Evolutionary conservation across 2,329 filamentous ascomycete genomes (phyloP), one percentile per base, ranked within the genome.

Genomic region (Graphilbum ipis-grandicollis): DNA sequence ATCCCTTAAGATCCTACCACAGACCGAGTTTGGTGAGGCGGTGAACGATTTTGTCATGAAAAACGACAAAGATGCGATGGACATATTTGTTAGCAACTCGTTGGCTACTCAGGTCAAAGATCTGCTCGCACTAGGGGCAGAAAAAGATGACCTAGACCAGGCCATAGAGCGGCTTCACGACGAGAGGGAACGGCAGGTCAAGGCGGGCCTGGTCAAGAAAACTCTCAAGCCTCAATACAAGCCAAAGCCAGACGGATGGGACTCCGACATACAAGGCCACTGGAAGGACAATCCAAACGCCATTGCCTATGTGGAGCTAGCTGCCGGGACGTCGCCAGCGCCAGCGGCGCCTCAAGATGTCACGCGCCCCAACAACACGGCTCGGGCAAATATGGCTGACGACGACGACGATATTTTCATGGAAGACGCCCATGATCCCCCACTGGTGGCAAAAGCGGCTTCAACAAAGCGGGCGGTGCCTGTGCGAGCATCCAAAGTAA

Each of bases 11-110:
- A 90, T 98, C 34, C 66, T 98, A 0, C 90, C 90, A 0, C 83
- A 93, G 48, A 90, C 86, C 22, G 80, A 79, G 0, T 94, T 98
- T 50, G 81, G 85, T 14, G 86, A 96, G 50, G 90, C 90, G 0
- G 84, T 98, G 5, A 78, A 76, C 33, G 81, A 93, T 42, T 98
- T 90, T 48, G 84, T 98, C 19, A 77, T 86, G 52, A 96, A 96
- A 47, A 84, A 93, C 46, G 90, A 98, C 59, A 93, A 86, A 51
- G 77, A 90, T 48, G 84, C 84, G 3, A 84, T 96, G 75, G 75
- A 86, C 50, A 62, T 75, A 31, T 88, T 88, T 47, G 76, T 88
- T 9, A 71, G 68, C 18, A 76, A 84, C 23, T 79, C 77, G 13
- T 59, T 88, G 3, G 65, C 71, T 3, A 72, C 67, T 18, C 79